phyloP scores from a whole-genome alignment of 352 stramenopile species.

The Detonula confervacea region DNA sequence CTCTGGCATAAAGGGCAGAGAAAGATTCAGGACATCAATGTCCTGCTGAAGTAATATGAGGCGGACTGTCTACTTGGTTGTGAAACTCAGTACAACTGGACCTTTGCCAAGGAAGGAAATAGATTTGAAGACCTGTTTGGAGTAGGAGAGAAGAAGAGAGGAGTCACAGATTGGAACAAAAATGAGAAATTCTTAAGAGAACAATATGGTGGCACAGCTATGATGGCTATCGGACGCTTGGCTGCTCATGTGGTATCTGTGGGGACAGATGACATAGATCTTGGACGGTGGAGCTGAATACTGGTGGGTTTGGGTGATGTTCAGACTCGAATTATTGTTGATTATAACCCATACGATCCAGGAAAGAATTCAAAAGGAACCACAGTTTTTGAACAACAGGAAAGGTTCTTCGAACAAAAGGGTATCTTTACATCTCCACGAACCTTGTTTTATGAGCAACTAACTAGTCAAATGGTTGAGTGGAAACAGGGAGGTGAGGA shows the following conservation, averaged over 20 bases:
- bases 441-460: constrained; percentile 3
- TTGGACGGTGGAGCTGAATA: neutral
- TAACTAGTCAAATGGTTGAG: neutral
- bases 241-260: neutral
- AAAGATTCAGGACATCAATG: no score
- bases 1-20: no score
- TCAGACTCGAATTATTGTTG: neutral
- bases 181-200: neutral
- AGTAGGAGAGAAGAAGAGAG: neutral
- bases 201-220: neutral
- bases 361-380: neutral
- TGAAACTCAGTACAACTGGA: neutral
- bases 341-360: neutral
- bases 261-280: neutral
- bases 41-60: no score
- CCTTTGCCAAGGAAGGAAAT: neutral
- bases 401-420: neutral
- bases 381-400: constrained; percentile 13
- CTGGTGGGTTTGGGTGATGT: neutral
- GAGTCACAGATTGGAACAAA: neutral
- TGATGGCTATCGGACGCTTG: neutral
- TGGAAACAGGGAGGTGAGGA: constrained; percentile 35
- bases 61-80: no score
- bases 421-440: neutral
- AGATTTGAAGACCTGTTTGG: neutral